Conservation (phyloP, 768 basidiomycete genomes). For the Cystofilobasidium ferigula region DNA sequence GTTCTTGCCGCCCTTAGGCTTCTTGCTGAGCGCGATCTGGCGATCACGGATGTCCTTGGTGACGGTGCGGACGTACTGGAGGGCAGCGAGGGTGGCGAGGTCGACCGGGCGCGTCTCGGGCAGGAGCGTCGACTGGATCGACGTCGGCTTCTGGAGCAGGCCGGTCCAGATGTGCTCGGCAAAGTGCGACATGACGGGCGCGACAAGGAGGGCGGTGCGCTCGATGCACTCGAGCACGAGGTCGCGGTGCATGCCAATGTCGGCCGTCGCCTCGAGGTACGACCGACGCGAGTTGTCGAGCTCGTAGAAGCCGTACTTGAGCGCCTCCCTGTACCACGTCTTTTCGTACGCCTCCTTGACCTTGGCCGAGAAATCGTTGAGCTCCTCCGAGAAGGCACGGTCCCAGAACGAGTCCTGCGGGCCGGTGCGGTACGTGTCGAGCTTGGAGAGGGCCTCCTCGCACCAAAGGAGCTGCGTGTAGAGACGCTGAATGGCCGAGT, state of each 20-base stretch:
- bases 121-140: conserved; percentile 75
- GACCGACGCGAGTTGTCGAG: conserved; percentile 83
- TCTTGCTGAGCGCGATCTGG: conserved; percentile 68
- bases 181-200: conserved; percentile 86
- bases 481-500: conserved; percentile 85
- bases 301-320: conserved; percentile 93
- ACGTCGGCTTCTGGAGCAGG: conserved; percentile 59
- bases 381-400: conserved; percentile 77
- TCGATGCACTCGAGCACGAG: conserved; percentile 78
- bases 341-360: conserved; percentile 69
- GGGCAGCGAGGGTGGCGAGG: conserved; percentile 56
- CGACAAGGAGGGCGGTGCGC: conserved; percentile 61
- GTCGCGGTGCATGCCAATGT: conserved; percentile 82
- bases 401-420: conserved; percentile 66
- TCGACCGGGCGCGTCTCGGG: conserved; percentile 61
- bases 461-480: conserved; percentile 87
- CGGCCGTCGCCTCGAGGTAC: conserved; percentile 83
- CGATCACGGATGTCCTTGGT: conserved; percentile 84
- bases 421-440: conserved; percentile 61
- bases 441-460: conserved; percentile 74
- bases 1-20: conserved; percentile 49
- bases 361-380: conserved; percentile 70
- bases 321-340: conserved; percentile 86
- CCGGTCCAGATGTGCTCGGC: conserved; percentile 78
- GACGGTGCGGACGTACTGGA: conserved; percentile 76